Evolutionary conservation across 2,329 filamentous ascomycete species (phyloP).

Genomic region (Cyclaneusma minus): DNA sequence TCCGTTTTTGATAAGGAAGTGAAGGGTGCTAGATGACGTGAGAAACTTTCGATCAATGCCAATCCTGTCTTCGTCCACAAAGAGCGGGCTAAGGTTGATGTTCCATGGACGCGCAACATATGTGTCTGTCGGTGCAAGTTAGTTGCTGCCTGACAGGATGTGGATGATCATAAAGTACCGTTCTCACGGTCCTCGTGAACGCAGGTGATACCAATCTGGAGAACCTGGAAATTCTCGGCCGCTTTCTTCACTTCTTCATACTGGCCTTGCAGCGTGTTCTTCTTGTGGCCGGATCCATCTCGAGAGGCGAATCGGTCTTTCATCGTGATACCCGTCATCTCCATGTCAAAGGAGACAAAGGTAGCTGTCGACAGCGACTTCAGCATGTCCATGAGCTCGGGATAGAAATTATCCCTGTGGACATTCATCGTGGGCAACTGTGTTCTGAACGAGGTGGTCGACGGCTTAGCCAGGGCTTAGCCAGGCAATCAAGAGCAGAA

Average conservation of each 20-base stretch:
- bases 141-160: slow-evolving; percentile 2
- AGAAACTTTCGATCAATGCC: slow-evolving; percentile 44
- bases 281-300: slow-evolving; percentile 19
- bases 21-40: slow-evolving; percentile 28
- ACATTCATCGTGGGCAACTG: too few species aligned
- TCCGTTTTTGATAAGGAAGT: slow-evolving; percentile 41
- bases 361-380: slow-evolving; percentile 38
- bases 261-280: slow-evolving; percentile 38
- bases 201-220: slow-evolving; percentile 53
- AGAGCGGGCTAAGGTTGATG: slow-evolving; percentile 41
- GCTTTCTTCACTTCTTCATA: slow-evolving; percentile 44
- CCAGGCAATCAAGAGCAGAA: too few species aligned
- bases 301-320: slow-evolving; percentile 15
- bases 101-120: slow-evolving; percentile 51
- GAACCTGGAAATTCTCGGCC: slow-evolving; percentile 45
- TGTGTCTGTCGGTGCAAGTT: slow-evolving; percentile 18
- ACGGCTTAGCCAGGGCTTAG: too few species aligned
- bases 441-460: too few species aligned
- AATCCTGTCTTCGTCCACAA: slow-evolving; percentile 29
- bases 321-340: slow-evolving; percentile 46
- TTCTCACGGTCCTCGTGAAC: slow-evolving; percentile 37
- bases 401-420: slow-evolving; percentile 29
- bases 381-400: slow-evolving; percentile 36
- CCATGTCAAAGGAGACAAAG: slow-evolving; percentile 50
- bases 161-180: slow-evolving; percentile 19